Base-by-base conservation (phyloP, 805 yeast species). In the Saturnispora mendoncae region DNA sequence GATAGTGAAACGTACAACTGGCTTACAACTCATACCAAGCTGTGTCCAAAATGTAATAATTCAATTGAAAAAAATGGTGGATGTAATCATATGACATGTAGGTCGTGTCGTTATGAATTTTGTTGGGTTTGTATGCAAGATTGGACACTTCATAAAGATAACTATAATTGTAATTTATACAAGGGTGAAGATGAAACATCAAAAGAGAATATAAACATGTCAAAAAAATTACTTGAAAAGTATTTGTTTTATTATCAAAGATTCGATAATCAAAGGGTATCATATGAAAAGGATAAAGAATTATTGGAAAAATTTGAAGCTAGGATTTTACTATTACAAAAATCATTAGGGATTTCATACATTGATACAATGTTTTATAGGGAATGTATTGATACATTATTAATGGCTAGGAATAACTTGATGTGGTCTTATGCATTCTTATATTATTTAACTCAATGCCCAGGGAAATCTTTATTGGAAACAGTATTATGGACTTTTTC, bases 41-140 rank as follows among this genome's bases (percentile, higher is more conserved):
- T 74, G 34, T 92, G 98, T 59, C 94, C 96, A 0, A 74, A 75
- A 53, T 92, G 98, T 64, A 64, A 65, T 8, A 66, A 86, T 1
- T 66, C 77, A 23, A 92, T 90, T 47, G 97, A 92, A 56, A 87
- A 90, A 53, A 83, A 83, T 56, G 97, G 97, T 18, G 98, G 98
- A 0, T 92, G 98, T 63, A 90, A 90, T 61, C 98, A 92, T 62
- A 90, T 92, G 95, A 72, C 78, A 1, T 92, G 98, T 59, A 67
- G 74, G 3, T 79, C 76, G 44, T 92, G 98, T 59, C 55, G 58
- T 10, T 62, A 74, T 57, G 84, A 88, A 56, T 92, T 87, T 56
- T 92, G 98, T 60, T 92, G 98, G 98, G 77, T 88, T 30, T 92
- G 98, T 60, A 57, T 75, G 46, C 79, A 79, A 3, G 72, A 67